Evolutionary conservation across 352 stramenopile species (phyloP).

Genomic region (Globisporangium spiculum): DNA sequence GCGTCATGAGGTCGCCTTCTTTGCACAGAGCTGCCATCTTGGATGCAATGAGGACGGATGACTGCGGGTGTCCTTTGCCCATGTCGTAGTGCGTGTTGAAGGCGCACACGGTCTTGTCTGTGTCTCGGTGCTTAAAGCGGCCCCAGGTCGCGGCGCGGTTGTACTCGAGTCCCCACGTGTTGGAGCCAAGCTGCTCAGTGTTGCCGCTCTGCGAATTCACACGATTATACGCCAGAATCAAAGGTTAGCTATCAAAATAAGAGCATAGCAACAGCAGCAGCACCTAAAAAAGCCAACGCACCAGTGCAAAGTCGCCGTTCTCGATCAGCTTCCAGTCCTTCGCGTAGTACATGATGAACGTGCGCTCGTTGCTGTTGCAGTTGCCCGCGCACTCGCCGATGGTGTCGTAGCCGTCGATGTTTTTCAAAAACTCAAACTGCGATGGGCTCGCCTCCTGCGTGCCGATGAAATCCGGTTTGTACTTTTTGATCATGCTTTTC

Average conservation of each 20-base stretch:
- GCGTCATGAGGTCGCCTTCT: constrained; percentile 16
- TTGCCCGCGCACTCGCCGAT: constrained; percentile 58
- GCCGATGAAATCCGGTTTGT: constrained; percentile 65
- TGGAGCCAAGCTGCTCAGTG: constrained; percentile 8
- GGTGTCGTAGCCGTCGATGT: constrained; percentile 44
- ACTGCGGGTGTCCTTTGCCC: constrained; percentile 12
- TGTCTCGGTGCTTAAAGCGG: constrained; percentile 15
- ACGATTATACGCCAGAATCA: neutral
- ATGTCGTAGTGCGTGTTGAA: constrained; percentile 29
- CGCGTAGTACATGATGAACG: constrained; percentile 58
- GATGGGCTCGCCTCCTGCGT: constrained; percentile 72
- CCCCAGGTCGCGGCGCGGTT: constrained; percentile 21
- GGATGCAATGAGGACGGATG: constrained; percentile 11
- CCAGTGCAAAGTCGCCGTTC: constrained; percentile 66
- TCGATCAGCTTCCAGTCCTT: constrained; percentile 49
- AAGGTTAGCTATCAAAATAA: neutral
- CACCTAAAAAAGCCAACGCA: constrained; percentile 1
- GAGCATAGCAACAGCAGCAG: neutral
- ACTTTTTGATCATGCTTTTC: constrained; percentile 47
- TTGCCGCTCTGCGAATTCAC: constrained; percentile 5
- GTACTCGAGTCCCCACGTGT: constrained; percentile 21
- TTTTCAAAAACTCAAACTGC: constrained; percentile 57
- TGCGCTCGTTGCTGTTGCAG: constrained; percentile 49
- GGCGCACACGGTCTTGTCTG: constrained; percentile 19
- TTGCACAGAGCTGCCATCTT: constrained; percentile 21